Conservation (phyloP, 106 monocot species). For the Dactylorhiza incarnata region DNA sequence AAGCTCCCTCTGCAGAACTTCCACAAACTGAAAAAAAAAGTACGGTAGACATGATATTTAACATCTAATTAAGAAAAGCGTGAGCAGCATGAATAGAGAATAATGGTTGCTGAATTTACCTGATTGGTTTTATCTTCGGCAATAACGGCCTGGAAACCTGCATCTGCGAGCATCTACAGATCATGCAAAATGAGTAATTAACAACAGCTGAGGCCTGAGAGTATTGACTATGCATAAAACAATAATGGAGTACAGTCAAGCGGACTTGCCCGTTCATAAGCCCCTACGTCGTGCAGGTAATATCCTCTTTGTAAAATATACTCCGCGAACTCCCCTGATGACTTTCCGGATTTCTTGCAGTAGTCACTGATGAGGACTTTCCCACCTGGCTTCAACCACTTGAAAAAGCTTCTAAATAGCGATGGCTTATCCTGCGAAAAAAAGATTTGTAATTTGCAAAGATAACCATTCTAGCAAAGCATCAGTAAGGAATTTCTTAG, state of each 20-base stretch:
- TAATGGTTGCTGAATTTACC: constrained; percentile 23
- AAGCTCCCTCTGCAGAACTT: constrained; percentile 69
- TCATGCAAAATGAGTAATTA: not conserved
- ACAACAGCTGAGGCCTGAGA: not conserved
- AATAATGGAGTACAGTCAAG: not conserved
- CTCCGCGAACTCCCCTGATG: constrained; percentile 62
- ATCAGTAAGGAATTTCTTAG: not conserved
- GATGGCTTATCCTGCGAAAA: constrained; percentile 67
- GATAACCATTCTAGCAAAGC: not conserved
- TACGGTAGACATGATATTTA: not conserved
- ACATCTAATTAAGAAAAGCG: not conserved
- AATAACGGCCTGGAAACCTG: constrained; percentile 70
- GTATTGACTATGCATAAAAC: not conserved
- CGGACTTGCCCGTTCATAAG: constrained; percentile 66
- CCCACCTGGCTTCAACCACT: constrained; percentile 92
- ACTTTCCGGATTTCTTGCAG: constrained; percentile 61
- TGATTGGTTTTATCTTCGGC: constrained; percentile 96
- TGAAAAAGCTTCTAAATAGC: constrained; percentile 63
- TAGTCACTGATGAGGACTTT: constrained; percentile 89
- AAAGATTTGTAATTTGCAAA: not conserved
- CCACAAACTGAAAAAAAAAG: constrained; percentile 44
- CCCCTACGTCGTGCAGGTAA: constrained; percentile 81
- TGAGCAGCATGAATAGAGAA: not conserved
- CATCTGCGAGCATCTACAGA: constrained; percentile 73
- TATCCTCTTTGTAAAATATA: constrained; percentile 94